Evolutionary conservation across 345 rosid genomes (phyloP).

Genomic region (Eucalyptus paniculata): DNA sequence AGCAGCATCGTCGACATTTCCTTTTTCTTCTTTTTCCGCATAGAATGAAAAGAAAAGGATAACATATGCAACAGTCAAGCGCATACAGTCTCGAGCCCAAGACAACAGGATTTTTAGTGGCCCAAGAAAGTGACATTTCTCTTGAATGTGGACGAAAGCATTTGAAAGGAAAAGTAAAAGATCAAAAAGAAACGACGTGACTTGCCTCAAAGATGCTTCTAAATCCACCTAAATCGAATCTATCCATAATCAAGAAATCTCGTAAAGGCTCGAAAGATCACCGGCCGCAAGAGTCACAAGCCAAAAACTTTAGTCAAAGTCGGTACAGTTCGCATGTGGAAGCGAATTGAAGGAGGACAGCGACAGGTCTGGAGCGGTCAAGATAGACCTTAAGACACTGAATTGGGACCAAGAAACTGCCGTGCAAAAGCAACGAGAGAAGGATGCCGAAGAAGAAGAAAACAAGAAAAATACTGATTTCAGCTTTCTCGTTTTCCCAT

Average conservation of each 20-base stretch:
- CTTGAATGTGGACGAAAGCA: neutral
- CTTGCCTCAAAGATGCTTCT: neutral
- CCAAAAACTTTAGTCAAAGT: neutral
- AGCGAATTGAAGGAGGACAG: neutral
- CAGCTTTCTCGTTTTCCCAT: neutral
- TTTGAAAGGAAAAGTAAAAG: neutral
- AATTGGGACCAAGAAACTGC: neutral
- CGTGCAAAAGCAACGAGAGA: neutral
- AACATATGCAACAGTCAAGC: constrained; percentile 1
- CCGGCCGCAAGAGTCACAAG: neutral
- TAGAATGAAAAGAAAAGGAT: neutral
- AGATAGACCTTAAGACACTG: neutral
- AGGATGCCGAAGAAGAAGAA: neutral
- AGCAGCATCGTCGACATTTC: neutral
- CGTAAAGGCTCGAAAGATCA: neutral
- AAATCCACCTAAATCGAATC: neutral
- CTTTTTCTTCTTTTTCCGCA: neutral
- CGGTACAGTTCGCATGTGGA: neutral
- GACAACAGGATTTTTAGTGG: constrained; percentile 13
- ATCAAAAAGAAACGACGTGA: neutral
- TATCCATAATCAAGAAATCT: neutral
- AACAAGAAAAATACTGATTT: neutral
- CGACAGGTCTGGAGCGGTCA: neutral
- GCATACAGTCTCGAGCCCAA: constrained; percentile 3
- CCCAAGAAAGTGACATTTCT: neutral